phyloP scores from a whole-genome alignment of 140 eudicot species.

The Senecio squalidus region DNA sequence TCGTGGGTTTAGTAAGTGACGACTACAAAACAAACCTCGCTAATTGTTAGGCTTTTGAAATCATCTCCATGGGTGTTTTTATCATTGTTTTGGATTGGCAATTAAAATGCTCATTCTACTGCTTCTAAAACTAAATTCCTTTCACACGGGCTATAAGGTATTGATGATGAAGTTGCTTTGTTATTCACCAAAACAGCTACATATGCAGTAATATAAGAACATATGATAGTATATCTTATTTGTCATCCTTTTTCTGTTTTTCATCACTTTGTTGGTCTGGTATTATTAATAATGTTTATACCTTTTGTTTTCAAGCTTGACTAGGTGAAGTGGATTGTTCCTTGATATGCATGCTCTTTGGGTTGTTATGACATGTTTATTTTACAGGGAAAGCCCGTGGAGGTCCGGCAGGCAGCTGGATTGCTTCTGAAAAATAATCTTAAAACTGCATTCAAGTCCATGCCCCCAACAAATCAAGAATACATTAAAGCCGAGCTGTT shows the following conservation, averaged over 20 bases:
- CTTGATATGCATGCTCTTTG: slow-evolving; percentile 16
- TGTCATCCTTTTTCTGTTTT: slow-evolving; percentile 1
- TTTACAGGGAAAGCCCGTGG: slow-evolving; percentile 77
- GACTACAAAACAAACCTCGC: background rate
- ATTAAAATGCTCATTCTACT: background rate
- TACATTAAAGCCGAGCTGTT: slow-evolving; percentile 75
- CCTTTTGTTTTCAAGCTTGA: slow-evolving; percentile 8
- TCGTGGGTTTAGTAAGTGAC: too few species aligned
- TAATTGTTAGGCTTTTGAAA: too few species aligned
- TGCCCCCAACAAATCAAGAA: slow-evolving; percentile 74
- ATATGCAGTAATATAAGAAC: too few species aligned
- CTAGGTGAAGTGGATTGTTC: slow-evolving; percentile 10
- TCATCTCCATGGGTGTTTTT: background rate
- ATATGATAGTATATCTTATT: background rate
- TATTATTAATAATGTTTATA: too few species aligned
- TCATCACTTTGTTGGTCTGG: background rate
- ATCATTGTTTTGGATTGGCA: background rate
- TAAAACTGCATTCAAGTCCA: slow-evolving; percentile 46
- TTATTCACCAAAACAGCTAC: too few species aligned
- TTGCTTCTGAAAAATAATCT: slow-evolving; percentile 87
- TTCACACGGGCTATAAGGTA: background rate
- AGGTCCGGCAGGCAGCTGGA: slow-evolving; percentile 96
- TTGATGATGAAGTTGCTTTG: too few species aligned
- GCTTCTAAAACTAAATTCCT: background rate
- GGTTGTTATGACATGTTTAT: slow-evolving; percentile 6